A percentile compares a stretch with the other conserved stretches of the same genome.
These are phyloP conservation scores for Ananas comosus DNA, from an alignment of 176 grass and related monocot genomes.

Conservation along the genomic window DNA sequence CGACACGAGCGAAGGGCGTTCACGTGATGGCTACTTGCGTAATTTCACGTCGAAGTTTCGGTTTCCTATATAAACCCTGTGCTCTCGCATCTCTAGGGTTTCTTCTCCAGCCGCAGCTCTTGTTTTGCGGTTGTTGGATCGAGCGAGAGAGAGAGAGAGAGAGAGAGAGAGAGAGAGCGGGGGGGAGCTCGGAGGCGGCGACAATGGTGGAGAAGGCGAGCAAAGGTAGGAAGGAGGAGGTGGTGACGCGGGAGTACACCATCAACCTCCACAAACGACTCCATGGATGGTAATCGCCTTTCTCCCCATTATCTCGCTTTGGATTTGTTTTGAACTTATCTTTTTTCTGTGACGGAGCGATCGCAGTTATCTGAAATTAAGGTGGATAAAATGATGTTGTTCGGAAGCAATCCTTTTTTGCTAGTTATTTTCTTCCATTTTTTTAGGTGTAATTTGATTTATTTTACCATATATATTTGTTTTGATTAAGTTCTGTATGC, in stretches of 20 bases:
- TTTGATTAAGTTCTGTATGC: too few species aligned
- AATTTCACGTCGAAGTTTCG: background rate
- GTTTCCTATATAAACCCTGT: background rate
- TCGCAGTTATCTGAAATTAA: too few species aligned
- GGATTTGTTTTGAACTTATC: background rate
- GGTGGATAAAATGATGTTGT: too few species aligned
- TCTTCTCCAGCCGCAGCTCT: background rate
- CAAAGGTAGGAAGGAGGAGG: constrained; percentile 55
- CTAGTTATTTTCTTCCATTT: too few species aligned
- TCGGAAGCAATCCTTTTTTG: too few species aligned
- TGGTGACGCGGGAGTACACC: constrained; percentile 60
- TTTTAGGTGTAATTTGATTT: too few species aligned
- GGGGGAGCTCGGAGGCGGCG: constrained; percentile 1
- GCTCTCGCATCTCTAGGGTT: background rate
- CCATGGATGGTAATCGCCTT: constrained; percentile 56
- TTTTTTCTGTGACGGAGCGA: too few species aligned
- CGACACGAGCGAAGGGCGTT: background rate
- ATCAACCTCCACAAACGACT: constrained; percentile 70
- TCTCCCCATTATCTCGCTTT: background rate
- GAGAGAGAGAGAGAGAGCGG: constrained; percentile 10
- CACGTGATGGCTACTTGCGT: background rate
- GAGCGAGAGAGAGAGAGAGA: constrained; percentile 2
- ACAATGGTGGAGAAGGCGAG: constrained; percentile 50
- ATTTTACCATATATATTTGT: too few species aligned
- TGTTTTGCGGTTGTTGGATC: background rate